Base-by-base conservation (phyloP, 1,284 basidiomycete species). In the Apiotrichum gracile region DNA sequence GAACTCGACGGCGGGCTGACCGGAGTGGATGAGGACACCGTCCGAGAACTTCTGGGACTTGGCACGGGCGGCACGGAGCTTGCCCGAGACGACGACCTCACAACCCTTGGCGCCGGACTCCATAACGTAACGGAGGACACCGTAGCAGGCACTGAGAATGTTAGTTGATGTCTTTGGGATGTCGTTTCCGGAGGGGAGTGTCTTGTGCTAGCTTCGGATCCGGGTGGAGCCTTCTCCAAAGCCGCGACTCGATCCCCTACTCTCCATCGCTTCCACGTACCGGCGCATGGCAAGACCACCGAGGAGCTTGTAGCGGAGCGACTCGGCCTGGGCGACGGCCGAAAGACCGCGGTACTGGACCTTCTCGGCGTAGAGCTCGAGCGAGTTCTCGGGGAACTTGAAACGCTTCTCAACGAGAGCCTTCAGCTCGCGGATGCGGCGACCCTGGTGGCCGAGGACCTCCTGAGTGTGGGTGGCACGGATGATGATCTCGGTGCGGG, bases 1-100 rank as follows among this genome's bases (percentile, higher is more conserved):
- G 70, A 94, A 98, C 77, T 98, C 96, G 60, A 86, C 81, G 54
- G 85, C 87, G 68, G 96, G 96, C 81, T 99, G 94, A 84, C 96
- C 96, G 64, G 96, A 97, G 86, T 98, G 96, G 77, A 98, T 94
- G 91, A 98, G 97, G 86, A 97, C 97, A 50, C 96, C 96, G 72
- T 98, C 96, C 75, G 93, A 97, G 82, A 99, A 98, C 80, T 99
- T 99, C 96, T 98, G 98, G 46, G 91, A 90, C 81, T 99, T 99
- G 74, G 96, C 96, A 84, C 93, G 92, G 67, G 96, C 96, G 69
- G 94, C 96, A 77, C 96, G 92, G 71, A 99, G 90, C 80, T 99
- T 99, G 75, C 96, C 96, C 64, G 94, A 98, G 63, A 99, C 92
- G 73, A 98, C 91, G 64, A 99, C 96, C 79, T 99, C 96, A 76